phyloP scores from a whole-genome alignment of 768 basidiomycete genomes.

The Rhodotorula paludigena region DNA sequence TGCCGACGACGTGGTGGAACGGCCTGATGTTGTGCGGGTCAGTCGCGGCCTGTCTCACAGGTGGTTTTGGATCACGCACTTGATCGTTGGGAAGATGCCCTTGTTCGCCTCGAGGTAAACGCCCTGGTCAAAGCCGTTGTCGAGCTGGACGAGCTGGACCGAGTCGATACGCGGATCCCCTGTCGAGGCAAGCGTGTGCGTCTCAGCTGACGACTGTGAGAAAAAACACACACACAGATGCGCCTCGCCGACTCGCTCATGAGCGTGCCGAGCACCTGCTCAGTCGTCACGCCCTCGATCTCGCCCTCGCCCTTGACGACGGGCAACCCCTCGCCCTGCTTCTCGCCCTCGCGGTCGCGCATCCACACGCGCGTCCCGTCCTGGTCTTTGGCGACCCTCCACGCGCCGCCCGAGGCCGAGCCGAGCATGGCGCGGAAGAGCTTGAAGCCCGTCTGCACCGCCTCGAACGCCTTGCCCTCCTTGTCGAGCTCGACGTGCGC shows the following conservation, averaged over 20 bases:
- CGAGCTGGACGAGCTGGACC: conserved; percentile 10
- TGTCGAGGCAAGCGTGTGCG: not conserved
- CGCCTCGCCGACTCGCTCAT: conserved; percentile 24
- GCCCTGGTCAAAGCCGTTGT: conserved; percentile 36
- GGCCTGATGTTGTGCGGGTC: not conserved
- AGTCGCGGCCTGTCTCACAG: not conserved
- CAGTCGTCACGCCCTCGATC: conserved; percentile 29
- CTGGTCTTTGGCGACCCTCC: conserved; percentile 14
- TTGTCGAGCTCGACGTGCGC: conserved; percentile 22
- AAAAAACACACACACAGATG: conserved; percentile 20
- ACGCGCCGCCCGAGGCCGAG: conserved; percentile 30
- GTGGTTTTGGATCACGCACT: not conserved
- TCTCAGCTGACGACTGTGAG: not conserved
- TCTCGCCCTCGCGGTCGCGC: not conserved
- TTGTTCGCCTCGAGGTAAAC: conserved; percentile 26
- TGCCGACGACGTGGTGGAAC: conserved; percentile 17
- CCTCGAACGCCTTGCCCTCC: conserved; percentile 1
- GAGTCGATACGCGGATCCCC: conserved; percentile 29
- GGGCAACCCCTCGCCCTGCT: conserved; percentile 2
- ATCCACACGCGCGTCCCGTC: conserved; percentile 21
- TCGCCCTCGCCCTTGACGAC: conserved; percentile 35
- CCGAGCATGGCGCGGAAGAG: conserved; percentile 21
- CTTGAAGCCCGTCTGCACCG: conserved; percentile 24
- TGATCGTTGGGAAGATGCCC: conserved; percentile 32
- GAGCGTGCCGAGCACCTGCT: conserved; percentile 36